phyloP scores from a whole-genome alignment of 1,284 basidiomycete species.

The Acaromyces ingoldii region DNA sequence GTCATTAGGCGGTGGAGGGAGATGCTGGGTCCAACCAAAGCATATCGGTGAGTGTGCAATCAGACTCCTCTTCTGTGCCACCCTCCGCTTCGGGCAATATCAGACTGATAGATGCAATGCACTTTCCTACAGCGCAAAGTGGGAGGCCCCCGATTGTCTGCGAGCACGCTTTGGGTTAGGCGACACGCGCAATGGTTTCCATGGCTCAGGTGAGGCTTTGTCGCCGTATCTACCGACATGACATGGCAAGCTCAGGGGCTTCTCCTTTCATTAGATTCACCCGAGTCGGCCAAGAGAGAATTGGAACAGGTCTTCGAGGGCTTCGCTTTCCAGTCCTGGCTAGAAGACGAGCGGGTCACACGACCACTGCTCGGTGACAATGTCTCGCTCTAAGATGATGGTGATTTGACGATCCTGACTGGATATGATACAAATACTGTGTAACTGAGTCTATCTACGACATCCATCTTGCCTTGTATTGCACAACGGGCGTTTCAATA shows the following conservation, averaged over 20 bases:
- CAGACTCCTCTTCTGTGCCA: not conserved
- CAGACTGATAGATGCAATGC: not conserved
- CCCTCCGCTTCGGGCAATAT: not conserved
- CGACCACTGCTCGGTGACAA: not conserved
- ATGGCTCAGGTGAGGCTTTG: constrained; percentile 32
- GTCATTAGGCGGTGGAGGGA: constrained; percentile 37
- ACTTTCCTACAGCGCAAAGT: constrained; percentile 19
- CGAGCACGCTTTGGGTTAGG: constrained; percentile 39
- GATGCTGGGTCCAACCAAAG: constrained; percentile 47
- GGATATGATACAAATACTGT: too few species aligned
- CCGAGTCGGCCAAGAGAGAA: constrained; percentile 20
- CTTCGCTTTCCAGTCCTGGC: constrained; percentile 34
- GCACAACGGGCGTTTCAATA: constrained; percentile 44
- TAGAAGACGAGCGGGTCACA: constrained; percentile 13
- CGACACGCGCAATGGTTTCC: constrained; percentile 48
- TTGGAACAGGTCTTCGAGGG: constrained; percentile 31
- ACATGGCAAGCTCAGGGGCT: too few species aligned
- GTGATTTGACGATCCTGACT: too few species aligned
- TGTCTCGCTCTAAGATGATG: too few species aligned
- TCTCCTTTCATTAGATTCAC: constrained; percentile 12
- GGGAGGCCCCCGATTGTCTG: constrained; percentile 23
- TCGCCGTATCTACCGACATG: too few species aligned
- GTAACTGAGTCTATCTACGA: too few species aligned
- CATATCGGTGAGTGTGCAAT: constrained; percentile 17
- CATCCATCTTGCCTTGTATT: too few species aligned